Percentiles rank a stretch among this genome's conserved stretches.
Conservation (phyloP, 2,329 filamentous ascomycete genomes). For the Aureobasidium namibiae region DNA sequence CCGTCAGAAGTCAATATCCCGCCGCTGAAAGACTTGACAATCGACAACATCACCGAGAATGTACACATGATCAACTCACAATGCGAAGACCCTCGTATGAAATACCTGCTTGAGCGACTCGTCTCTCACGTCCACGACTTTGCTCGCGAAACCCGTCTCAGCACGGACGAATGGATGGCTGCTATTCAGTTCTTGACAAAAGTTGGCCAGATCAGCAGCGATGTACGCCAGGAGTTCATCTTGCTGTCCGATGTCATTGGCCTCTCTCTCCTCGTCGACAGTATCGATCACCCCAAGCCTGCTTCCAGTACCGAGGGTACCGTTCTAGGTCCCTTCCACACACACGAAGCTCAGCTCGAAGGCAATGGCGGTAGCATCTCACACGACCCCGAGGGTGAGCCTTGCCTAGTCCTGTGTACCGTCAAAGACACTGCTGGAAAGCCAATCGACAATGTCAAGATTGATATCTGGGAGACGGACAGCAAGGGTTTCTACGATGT, state of each 20-base stretch:
- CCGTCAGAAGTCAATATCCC: slow-evolving; percentile 39
- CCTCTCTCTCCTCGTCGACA: slow-evolving; percentile 70
- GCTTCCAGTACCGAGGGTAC: slow-evolving; percentile 63
- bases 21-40: slow-evolving; percentile 60
- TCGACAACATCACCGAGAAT: slow-evolving; percentile 74
- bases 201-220: slow-evolving; percentile 64
- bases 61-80: slow-evolving; percentile 67
- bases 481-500: slow-evolving; percentile 75
- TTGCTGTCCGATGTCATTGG: slow-evolving; percentile 73
- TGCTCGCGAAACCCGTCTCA: slow-evolving; percentile 67
- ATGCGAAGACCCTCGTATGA: slow-evolving; percentile 55
- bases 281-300: slow-evolving; percentile 76
- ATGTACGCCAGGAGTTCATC: slow-evolving; percentile 63
- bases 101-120: slow-evolving; percentile 64
- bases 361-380: slow-evolving; percentile 55
- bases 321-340: slow-evolving; percentile 76
- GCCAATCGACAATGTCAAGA: slow-evolving; percentile 57
- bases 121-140: slow-evolving; percentile 77
- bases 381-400: slow-evolving; percentile 59
- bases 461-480: slow-evolving; percentile 84
- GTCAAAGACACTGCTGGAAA: slow-evolving; percentile 56
- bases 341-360: slow-evolving; percentile 59
- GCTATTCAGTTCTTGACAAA: slow-evolving; percentile 63
- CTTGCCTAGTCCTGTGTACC: slow-evolving; percentile 65
- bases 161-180: slow-evolving; percentile 70